These are phyloP conservation scores for Rhododendron ovatum DNA, from an alignment of 148 eudicot genomes.

Conservation along the genomic window DNA sequence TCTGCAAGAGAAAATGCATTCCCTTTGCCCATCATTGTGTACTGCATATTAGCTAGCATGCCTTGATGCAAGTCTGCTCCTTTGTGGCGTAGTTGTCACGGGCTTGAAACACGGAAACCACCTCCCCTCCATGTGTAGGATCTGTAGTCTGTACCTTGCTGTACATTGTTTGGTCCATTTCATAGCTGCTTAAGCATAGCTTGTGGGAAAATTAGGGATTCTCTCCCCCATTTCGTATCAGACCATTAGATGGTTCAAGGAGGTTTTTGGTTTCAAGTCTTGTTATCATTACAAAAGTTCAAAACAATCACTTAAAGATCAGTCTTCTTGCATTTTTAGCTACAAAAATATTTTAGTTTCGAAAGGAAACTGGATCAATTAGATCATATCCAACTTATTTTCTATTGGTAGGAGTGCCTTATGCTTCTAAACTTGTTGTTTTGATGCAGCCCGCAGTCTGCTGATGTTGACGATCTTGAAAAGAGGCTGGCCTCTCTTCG, in stretches of 20 bases:
- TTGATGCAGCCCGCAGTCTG: slow-evolving; percentile 25
- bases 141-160: background rate
- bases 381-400: background rate
- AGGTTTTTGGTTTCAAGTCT: background rate
- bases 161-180: background rate
- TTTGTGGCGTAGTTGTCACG: background rate
- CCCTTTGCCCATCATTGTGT: background rate
- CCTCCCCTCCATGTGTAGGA: background rate
- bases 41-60: background rate
- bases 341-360: too few species aligned
- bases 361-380: background rate
- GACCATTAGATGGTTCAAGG: background rate
- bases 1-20: background rate
- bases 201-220: background rate
- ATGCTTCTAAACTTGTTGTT: background rate
- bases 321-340: background rate
- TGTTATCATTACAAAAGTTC: background rate
- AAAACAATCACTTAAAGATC: background rate
- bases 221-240: background rate
- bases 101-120: background rate
- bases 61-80: background rate
- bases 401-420: background rate
- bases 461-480: slow-evolving; percentile 62
- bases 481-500: slow-evolving; percentile 69
- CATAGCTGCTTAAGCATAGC: background rate